Evolutionary conservation across 257 asterid genomes (phyloP).

Genomic region (Przewalskia tangutica): DNA sequence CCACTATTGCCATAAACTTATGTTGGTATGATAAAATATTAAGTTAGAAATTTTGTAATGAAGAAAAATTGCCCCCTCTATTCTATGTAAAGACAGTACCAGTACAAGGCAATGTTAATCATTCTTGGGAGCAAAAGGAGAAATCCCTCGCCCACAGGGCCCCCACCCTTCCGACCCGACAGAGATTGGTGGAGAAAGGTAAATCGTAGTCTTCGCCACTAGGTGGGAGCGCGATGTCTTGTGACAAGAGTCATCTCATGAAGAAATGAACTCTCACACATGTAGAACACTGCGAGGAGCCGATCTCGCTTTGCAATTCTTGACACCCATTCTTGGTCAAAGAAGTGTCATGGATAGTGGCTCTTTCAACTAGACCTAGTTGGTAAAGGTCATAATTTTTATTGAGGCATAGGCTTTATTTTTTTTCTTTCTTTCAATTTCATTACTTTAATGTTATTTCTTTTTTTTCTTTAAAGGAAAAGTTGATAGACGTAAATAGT

Average conservation of each 20-base stretch:
- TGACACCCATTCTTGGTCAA: constrained; percentile 6
- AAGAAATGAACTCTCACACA: too few species aligned
- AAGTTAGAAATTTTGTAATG: background rate
- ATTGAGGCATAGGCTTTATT: background rate
- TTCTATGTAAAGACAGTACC: background rate
- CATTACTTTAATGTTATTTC: background rate
- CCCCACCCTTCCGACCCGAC: too few species aligned
- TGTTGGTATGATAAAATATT: background rate
- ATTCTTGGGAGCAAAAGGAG: too few species aligned
- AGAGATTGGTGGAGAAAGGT: too few species aligned
- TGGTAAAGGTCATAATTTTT: background rate
- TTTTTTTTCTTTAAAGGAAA: background rate
- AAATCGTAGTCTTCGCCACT: too few species aligned
- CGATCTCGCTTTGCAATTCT: too few species aligned
- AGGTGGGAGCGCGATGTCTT: too few species aligned
- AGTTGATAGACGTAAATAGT: background rate
- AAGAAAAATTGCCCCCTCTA: background rate
- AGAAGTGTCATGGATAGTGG: background rate
- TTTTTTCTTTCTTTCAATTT: background rate
- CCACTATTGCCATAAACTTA: background rate
- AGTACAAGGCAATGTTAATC: background rate
- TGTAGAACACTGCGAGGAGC: too few species aligned
- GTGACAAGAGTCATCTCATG: too few species aligned
- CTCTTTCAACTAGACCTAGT: background rate
- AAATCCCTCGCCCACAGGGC: too few species aligned